Evolutionary conservation across 1,139 yeast species (phyloP).

Genomic region (Yamadazyma triangularis): DNA sequence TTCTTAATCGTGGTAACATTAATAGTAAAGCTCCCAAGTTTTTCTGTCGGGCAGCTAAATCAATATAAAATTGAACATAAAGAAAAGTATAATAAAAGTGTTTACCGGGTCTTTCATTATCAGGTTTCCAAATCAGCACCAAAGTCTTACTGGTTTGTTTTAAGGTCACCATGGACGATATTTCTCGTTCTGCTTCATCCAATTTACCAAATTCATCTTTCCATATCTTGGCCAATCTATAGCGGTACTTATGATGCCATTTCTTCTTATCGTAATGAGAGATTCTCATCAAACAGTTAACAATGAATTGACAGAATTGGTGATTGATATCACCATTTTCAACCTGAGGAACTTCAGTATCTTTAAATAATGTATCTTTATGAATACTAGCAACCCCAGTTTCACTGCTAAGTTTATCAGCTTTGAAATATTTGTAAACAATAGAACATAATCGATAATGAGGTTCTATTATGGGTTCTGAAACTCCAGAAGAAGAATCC

Average conservation of each 20-base stretch:
- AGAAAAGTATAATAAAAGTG: constrained; percentile 77
- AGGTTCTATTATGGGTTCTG: constrained; percentile 60
- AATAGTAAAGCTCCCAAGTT: constrained; percentile 59
- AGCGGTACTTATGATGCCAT: constrained; percentile 90
- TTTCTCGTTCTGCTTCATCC: constrained; percentile 56
- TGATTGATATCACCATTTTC: constrained; percentile 15
- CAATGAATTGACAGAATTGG: constrained; percentile 20
- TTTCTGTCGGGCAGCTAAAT: constrained; percentile 46
- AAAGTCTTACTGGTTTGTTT: constrained; percentile 69
- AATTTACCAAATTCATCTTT: constrained; percentile 51
- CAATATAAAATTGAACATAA: constrained; percentile 63
- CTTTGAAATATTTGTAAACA: constrained; percentile 52
- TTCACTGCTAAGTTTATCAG: constrained; percentile 24
- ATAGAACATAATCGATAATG: constrained; percentile 62
- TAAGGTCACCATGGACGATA: constrained; percentile 59
- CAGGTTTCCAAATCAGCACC: constrained; percentile 91
- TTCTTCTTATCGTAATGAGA: constrained; percentile 67
- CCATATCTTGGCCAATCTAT: constrained; percentile 62
- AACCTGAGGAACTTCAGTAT: constrained; percentile 3
- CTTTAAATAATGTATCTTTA: constrained; percentile 19
- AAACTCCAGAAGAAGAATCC: constrained; percentile 1
- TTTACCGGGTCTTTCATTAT: constrained; percentile 85
- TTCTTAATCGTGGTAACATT: constrained; percentile 66
- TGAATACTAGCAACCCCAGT: constrained; percentile 37
- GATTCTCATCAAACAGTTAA: constrained; percentile 31